Percentiles rank a stretch among this genome's conserved stretches.
phyloP scores from a whole-genome alignment of 1,284 basidiomycete species.

The Cutaneotrichosporon dermatis region DNA sequence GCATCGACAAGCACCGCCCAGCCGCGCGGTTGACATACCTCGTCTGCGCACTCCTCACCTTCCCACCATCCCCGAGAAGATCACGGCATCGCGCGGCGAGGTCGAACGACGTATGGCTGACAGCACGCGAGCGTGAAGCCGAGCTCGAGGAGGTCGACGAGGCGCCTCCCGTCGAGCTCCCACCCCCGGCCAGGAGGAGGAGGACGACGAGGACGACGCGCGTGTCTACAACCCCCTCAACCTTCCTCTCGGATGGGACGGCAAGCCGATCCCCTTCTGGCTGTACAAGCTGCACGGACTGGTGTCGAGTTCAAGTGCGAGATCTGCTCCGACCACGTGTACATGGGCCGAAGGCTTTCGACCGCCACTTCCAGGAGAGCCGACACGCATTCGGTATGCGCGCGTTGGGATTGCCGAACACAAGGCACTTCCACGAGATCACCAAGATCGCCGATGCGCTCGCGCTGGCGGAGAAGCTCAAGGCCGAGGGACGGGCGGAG shows the following conservation, averaged over 20 bases:
- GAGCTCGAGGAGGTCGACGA: slow-evolving; percentile 79
- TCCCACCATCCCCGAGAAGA: slow-evolving; percentile 63
- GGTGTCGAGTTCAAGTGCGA: slow-evolving; percentile 97
- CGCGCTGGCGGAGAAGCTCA: slow-evolving; percentile 88
- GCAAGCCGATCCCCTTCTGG: slow-evolving; percentile 98
- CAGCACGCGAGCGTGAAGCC: slow-evolving; percentile 90
- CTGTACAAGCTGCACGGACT: slow-evolving; percentile 92
- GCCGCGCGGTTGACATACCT: slow-evolving; percentile 72
- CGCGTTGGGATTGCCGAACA: slow-evolving; percentile 93
- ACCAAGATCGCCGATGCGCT: slow-evolving; percentile 95
- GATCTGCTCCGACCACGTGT: slow-evolving; percentile 92
- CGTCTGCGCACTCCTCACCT: slow-evolving; percentile 61
- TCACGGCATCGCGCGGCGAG: slow-evolving; percentile 83
- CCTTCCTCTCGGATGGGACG: slow-evolving; percentile 95
- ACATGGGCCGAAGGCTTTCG: slow-evolving; percentile 67
- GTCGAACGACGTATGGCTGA: slow-evolving; percentile 96
- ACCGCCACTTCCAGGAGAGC: slow-evolving; percentile 64
- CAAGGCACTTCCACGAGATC: slow-evolving; percentile 98
- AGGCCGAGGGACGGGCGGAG: slow-evolving; percentile 86
- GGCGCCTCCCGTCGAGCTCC: slow-evolving; percentile 54
- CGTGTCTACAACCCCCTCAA: slow-evolving; percentile 97
- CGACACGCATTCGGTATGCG: slow-evolving; percentile 98
- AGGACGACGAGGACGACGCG: slow-evolving; percentile 87
- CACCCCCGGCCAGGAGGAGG: slow-evolving; percentile 51
- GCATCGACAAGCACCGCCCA: slow-evolving; percentile 59